A percentile compares a stretch with the other conserved stretches of the same genome.
These are phyloP conservation scores for Strigomonas culicis DNA, from an alignment of 208 protist genomes.

Conservation along the genomic window DNA sequence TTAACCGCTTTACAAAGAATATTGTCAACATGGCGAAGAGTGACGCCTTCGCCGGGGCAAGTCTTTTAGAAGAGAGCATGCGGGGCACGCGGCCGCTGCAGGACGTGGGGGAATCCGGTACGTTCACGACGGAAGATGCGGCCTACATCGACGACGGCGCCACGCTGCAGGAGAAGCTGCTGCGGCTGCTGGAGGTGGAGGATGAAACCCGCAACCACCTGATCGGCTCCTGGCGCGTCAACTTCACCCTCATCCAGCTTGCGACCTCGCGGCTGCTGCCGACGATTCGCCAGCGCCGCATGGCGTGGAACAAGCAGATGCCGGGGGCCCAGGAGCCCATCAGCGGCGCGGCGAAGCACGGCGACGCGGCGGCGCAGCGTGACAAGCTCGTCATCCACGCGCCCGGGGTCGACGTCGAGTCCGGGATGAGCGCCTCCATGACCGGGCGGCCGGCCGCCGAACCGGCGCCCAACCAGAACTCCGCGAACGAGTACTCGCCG, in stretches of 20 bases:
- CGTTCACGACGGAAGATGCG: slow-evolving; percentile 26
- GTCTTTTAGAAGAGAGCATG: slow-evolving; percentile 52
- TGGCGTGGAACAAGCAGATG: slow-evolving; percentile 17
- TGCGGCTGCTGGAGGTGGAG: slow-evolving; percentile 66
- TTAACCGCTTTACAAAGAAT: slow-evolving; percentile 47
- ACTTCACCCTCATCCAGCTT: slow-evolving; percentile 52
- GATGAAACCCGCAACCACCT: slow-evolving; percentile 50
- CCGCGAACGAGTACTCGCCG: slow-evolving; percentile 12
- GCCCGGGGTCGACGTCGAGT: slow-evolving; percentile 42
- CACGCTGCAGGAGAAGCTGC: slow-evolving; percentile 28
- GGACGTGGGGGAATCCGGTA: not conserved
- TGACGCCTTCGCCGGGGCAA: slow-evolving; percentile 17
- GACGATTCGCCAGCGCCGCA: slow-evolving; percentile 52
- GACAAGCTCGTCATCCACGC: slow-evolving; percentile 64
- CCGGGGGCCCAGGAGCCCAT: not conserved
- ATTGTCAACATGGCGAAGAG: slow-evolving; percentile 35
- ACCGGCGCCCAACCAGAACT: not conserved
- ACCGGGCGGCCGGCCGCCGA: slow-evolving; percentile 10
- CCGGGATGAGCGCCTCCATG: slow-evolving; percentile 24
- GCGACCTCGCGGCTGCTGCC: slow-evolving; percentile 57
- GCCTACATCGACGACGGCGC: slow-evolving; percentile 47
- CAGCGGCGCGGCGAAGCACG: not conserved
- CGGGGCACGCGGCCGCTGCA: slow-evolving; percentile 1
- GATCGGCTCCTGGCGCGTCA: slow-evolving; percentile 52
- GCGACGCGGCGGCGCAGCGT: not conserved